Evolutionary conservation across 2,329 filamentous ascomycete species (phyloP), one percentile per base, ranked within the genome.

Genomic region (Fusarium siculi): DNA sequence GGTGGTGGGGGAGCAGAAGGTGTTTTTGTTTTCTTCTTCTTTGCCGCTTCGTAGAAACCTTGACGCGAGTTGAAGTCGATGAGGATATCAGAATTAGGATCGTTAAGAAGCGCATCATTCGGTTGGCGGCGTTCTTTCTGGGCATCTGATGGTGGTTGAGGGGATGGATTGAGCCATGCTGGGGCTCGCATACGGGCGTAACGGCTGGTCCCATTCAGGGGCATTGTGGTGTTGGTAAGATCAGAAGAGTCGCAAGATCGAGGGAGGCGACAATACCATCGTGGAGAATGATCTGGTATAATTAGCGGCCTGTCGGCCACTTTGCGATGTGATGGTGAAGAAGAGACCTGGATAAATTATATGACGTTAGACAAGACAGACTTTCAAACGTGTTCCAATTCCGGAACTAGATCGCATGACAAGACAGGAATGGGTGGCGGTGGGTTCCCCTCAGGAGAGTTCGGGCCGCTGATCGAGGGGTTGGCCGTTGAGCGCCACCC

Each of bases 21-120:
- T 36, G 83, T 79, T 69, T 86, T 85, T 71, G 85, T 21, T 25
- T 68, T 85, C 81, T 87, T 90, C 79, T 88, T 89, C 73, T 87
- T 86, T 5, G 82, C 86, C 42, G 85, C 86, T 77, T 91, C 86
- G 57, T 85, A 84, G 81, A 85, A 89, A 54, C 85, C 87, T 46
- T 88, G 84, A 58, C 86, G 81, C 32, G 85, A 88, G 28, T 84
- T 83, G 65, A 93, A 89, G 77, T 93, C 90, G 56, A 93, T 82
- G 36, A 83, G 81, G 25, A 82, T 77, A 43, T 82, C 79, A 74
- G 82, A 81, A 42, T 79, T 82, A n/a, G 86, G 86, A 72, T 89
- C 86, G 44, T 73, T 72, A 39, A 90, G 81, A 10, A 89, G 75
- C 75, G 81, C 79, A 69, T 81, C 75, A 32, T 77, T 77, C 54